phyloP scores from a whole-genome alignment of 768 basidiomycete species.

The Gymnopilus junonius region DNA sequence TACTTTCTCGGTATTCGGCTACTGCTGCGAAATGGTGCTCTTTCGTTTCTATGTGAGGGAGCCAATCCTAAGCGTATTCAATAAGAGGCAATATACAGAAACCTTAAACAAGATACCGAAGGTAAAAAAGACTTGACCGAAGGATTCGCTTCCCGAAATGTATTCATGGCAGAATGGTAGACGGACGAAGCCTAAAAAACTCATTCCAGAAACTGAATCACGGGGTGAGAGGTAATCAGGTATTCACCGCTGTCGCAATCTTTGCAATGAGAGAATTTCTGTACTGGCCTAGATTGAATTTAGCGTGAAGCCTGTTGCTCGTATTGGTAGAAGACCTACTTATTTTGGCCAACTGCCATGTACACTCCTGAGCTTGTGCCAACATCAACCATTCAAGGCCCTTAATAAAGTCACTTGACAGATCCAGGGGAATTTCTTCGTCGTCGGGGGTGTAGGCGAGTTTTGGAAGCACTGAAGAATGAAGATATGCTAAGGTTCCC shows the following conservation, averaged over 20 bases:
- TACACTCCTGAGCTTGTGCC: constrained; percentile 96
- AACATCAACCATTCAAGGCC: constrained; percentile 80
- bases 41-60: constrained; percentile 83
- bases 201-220: constrained; percentile 6
- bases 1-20: constrained; percentile 84
- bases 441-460: constrained; percentile 49
- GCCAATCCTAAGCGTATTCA: constrained; percentile 62
- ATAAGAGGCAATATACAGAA: background rate
- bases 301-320: constrained; percentile 5
- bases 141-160: constrained; percentile 48
- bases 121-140: constrained; percentile 54
- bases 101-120: constrained; percentile 43
- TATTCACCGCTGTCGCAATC: constrained; percentile 70
- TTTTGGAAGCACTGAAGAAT: constrained; percentile 54
- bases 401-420: constrained; percentile 62
- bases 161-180: constrained; percentile 56
- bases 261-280: constrained; percentile 87
- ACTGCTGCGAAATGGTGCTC: constrained; percentile 86
- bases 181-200: constrained; percentile 57
- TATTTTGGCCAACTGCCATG: constrained; percentile 90
- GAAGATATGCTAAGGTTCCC: constrained; percentile 69
- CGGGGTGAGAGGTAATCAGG: background rate
- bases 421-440: constrained; percentile 66
- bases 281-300: constrained; percentile 51
- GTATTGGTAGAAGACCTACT: constrained; percentile 47